Evolutionary conservation across 805 yeast genomes (phyloP), one percentile per base, ranked within the genome.

Genomic region (Tetrapisispora fleetii): DNA sequence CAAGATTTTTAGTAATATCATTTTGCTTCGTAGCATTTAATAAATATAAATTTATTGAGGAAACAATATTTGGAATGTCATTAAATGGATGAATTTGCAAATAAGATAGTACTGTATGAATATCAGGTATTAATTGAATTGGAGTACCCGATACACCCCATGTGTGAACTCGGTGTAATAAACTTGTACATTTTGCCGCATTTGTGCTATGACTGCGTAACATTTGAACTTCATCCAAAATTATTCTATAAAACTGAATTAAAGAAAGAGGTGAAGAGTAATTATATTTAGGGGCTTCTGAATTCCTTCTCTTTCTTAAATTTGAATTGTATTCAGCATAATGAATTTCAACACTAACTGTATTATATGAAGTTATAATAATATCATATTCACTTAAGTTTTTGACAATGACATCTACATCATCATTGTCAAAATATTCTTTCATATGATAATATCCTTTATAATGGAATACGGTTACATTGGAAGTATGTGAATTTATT

Each of bases 101-200:
- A 58, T 87, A 91, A 14, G 78, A 74, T 33, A 90, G 60, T 5
- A 88, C 72, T 0, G 95, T 83, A 40, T 76, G 79, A 43, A 90
- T 70, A 63, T 91, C 96, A 32, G 72, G 65, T 37, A 78, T 74
- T 52, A 76, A 77, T 54, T 81, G 80, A 16, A 89, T 83, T 0
- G 97, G 95, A 0, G 99, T 93, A 7, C 99, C 99, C 1, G 96
- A 86, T 0, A 90, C 96, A 16, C 95, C 97, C 98, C 98, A 93
- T 0, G 96, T 80, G 67, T 93, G 97, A 42, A 79, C 77, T 46
- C 96, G 72, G 4, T 96, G 91, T 24, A 93, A 77, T 36, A 85
- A 68, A 2, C 85, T 72, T 0, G 96, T 88, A 49, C 89, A 85
- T 49, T 77, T 80, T 19, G 95, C 88, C 1, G 93, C 87, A 46